These are phyloP conservation scores for Alternaria rosae DNA, from an alignment of 2,329 filamentous ascomycete species.

Conservation along the genomic window DNA sequence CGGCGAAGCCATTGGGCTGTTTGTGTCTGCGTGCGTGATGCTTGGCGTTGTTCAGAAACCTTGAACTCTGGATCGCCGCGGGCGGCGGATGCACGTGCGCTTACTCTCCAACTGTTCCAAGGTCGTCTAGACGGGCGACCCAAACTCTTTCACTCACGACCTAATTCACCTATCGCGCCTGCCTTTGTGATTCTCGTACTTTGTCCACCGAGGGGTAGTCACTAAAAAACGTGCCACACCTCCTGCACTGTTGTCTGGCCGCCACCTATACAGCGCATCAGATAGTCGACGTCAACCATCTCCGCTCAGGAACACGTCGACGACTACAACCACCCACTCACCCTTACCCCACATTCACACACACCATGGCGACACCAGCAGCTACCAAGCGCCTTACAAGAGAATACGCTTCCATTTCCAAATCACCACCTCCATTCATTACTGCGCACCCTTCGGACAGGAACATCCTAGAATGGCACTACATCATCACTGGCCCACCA, in stretches of 20 bases:
- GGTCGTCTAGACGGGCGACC: constrained; percentile 1
- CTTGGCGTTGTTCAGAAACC: constrained; percentile 37
- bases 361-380: constrained; percentile 50
- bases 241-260: constrained; percentile 7
- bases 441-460: constrained; percentile 86
- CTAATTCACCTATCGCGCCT: neutral
- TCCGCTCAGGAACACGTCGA: constrained; percentile 6
- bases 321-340: neutral
- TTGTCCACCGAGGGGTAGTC: neutral
- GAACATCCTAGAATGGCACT: constrained; percentile 96
- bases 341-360: constrained; percentile 3
- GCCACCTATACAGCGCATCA: constrained; percentile 4
- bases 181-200: neutral
- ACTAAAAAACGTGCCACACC: neutral
- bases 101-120: constrained; percentile 2
- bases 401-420: constrained; percentile 70
- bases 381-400: constrained; percentile 61
- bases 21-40: constrained; percentile 33
- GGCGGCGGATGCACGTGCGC: constrained; percentile 25
- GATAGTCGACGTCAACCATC: constrained; percentile 2
- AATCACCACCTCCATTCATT: constrained; percentile 88
- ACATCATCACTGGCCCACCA: constrained; percentile 92
- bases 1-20: constrained; percentile 53
- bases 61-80: constrained; percentile 17
- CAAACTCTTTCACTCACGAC: neutral